Conservation (phyloP, 2,329 filamentous ascomycete genomes). For the Botrytis paeoniae region DNA sequence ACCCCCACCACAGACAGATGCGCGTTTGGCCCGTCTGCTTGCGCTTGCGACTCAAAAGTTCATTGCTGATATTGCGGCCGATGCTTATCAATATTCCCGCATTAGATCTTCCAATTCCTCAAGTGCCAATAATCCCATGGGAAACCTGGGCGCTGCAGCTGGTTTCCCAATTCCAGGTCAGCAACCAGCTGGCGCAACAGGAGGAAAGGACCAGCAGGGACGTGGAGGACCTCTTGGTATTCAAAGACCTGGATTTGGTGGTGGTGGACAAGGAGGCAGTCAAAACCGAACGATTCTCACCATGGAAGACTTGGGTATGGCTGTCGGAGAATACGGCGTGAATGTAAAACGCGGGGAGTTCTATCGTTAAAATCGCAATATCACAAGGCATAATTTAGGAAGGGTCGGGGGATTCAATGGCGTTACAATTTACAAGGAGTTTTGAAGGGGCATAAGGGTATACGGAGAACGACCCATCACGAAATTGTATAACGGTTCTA, state of each 20-base stretch:
- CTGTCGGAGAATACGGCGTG: conserved; percentile 94
- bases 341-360: conserved; percentile 98
- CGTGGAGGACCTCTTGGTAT: conserved; percentile 48
- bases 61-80: conserved; percentile 93
- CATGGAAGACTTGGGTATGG: conserved; percentile 99
- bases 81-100: conserved; percentile 95
- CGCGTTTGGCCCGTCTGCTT: conserved; percentile 85
- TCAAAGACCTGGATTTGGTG: conserved; percentile 76
- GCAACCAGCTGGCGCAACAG: conserved; percentile 50
- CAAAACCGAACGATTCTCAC: conserved; percentile 93
- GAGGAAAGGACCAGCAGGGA: conserved; percentile 53
- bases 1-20: conserved; percentile 85
- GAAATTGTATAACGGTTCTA: conserved; percentile 19
- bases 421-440: conserved; percentile 19
- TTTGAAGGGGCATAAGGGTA: conserved; percentile 5
- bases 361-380: conserved; percentile 61
- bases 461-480: conserved; percentile 13
- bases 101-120: conserved; percentile 89
- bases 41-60: conserved; percentile 99
- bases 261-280: conserved; percentile 82
- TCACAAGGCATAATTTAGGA: conserved; percentile 2
- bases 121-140: conserved; percentile 87
- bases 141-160: conserved; percentile 72
- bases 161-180: conserved; percentile 66
- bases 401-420: conserved; percentile 18